These are phyloP conservation scores for Hanseniaspora hatyaiensis DNA, from an alignment of 805 yeast species.

Conservation along the genomic window DNA sequence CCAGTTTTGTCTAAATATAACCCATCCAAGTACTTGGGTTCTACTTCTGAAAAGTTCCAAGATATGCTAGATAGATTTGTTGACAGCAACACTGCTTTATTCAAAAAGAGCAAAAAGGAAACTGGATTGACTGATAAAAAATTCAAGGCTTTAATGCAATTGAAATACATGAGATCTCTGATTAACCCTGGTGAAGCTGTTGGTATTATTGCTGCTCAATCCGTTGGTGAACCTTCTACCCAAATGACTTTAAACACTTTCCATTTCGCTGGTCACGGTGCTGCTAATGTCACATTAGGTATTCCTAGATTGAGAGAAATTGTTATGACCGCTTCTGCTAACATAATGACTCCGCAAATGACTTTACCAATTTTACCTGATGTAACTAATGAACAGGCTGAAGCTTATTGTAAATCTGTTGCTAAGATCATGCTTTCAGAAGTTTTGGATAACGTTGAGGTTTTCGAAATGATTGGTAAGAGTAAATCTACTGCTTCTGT, in stretches of 20 bases:
- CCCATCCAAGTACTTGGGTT: conserved; percentile 83
- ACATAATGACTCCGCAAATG: conserved; percentile 98
- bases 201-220: conserved; percentile 96
- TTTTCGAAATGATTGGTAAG: conserved; percentile 76
- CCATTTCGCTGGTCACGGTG: conserved; percentile 99
- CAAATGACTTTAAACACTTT: conserved; percentile 96
- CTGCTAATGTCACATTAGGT: conserved; percentile 98
- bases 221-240: conserved; percentile 98
- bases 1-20: conserved; percentile 77
- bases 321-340: conserved; percentile 95
- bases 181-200: conserved; percentile 96
- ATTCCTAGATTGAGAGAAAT: conserved; percentile 99
- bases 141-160: conserved; percentile 92
- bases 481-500: conserved; percentile 36
- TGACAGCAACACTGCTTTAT: conserved; percentile 41
- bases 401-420: conserved; percentile 81
- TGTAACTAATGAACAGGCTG: conserved; percentile 78
- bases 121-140: conserved; percentile 53
- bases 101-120: conserved; percentile 40
- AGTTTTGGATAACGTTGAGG: conserved; percentile 71
- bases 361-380: conserved; percentile 71
- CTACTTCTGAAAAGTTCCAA: conserved; percentile 85
- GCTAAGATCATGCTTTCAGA: conserved; percentile 78
- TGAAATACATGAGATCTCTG: conserved; percentile 92
- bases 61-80: conserved; percentile 63